Evolutionary conservation across 1,284 basidiomycete genomes (phyloP), one percentile per base, ranked within the genome.

Genomic region (Coniferiporia weirii): DNA sequence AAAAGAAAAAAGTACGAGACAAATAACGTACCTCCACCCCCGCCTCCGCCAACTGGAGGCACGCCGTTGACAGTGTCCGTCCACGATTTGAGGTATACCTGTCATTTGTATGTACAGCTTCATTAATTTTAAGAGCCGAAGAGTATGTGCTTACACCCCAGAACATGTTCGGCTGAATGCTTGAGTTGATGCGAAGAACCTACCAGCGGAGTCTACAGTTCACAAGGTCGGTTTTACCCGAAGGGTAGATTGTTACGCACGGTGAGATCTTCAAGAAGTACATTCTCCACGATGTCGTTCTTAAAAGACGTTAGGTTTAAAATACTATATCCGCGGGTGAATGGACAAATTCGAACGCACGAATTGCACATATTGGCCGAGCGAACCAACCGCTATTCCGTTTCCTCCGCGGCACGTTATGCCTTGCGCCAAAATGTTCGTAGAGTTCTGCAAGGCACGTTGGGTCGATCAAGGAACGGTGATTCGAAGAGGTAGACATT

Each of bases 51-150:
- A 27, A 80, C 84, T 1, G 84, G 85, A 6, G 84, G 84, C 15
- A 67, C 70, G 2, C 83, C 84, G 61, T 80, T 76, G 5, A 78
- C 73, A 13, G 76, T 73, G 9, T 78, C 84, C 17, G 79, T 78
- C 82, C 83, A 87, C 0, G 80, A 78, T 70, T 87, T 87, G 72
- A 86, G 80, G 69, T 85, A 86, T 7, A 84, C 75, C 76, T 84
- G 58, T 34, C 69, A 1, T 81, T 83, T 77, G 81, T 81, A 85
- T 0, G 79, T 77, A 27, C 27, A 27, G 69, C 85, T 85, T 72
- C 85, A 79, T 69, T 84, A 5, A 27, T 27, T 3, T 27, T 27
- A 27, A 27, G 27, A 27, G 27, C 27, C 5, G 27, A 27, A 27
- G 27, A 27, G 27, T 5, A 5, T 7, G 36, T 10, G 56, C 59